Evolutionary conservation across 805 yeast genomes (phyloP).

Genomic region (Kodamaea kaohsiungensis): DNA sequence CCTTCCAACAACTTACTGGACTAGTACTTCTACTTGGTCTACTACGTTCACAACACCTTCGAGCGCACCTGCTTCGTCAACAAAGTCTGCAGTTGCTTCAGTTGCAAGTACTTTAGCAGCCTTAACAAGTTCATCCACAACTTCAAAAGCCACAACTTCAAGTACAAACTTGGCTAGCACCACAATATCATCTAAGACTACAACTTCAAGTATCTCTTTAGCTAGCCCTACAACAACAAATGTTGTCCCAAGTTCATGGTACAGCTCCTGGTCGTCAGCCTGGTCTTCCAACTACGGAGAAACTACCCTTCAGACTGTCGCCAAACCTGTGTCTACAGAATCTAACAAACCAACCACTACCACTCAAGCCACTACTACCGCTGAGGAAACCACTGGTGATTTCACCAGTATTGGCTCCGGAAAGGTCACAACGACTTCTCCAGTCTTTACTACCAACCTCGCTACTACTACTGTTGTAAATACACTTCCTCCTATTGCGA

Average conservation of each 20-base stretch:
- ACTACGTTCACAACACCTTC: not conserved
- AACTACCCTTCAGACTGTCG: not conserved
- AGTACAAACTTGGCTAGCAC: not conserved
- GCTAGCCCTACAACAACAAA: not conserved
- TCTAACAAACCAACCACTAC: not conserved
- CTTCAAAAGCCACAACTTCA: not conserved
- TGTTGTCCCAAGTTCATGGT: not conserved
- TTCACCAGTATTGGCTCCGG: not conserved
- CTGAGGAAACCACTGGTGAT: not conserved
- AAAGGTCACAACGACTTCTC: not conserved
- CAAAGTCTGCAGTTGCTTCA: not conserved
- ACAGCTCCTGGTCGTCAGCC: not conserved
- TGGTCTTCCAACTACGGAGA: not conserved
- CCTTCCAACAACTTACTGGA: not conserved
- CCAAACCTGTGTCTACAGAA: not conserved
- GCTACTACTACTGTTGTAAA: not conserved
- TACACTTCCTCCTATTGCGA: not conserved
- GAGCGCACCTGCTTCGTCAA: not conserved
- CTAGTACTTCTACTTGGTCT: not conserved
- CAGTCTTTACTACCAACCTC: conserved; percentile 10
- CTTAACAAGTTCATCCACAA: not conserved
- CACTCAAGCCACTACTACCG: not conserved
- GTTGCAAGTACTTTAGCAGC: not conserved
- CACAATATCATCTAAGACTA: not conserved
- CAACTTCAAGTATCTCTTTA: not conserved